Percentiles rank a stretch among this genome's conserved stretches.
phyloP scores from a whole-genome alignment of 129 eudicot genomes.

The Arctium minus region DNA sequence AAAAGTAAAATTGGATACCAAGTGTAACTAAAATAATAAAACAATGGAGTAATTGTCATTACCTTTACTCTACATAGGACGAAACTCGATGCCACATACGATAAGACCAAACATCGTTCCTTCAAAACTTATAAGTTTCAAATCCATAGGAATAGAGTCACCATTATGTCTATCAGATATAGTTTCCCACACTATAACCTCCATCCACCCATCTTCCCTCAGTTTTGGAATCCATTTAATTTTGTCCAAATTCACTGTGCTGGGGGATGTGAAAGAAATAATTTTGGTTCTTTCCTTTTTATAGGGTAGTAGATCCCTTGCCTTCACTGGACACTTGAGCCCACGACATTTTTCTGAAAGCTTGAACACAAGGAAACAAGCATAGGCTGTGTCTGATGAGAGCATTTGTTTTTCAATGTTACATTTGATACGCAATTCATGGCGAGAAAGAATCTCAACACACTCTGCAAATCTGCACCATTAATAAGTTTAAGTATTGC shows the following conservation, averaged over 20 bases:
- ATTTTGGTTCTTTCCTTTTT: slow-evolving; percentile 22
- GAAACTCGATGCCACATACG: slow-evolving; percentile 21
- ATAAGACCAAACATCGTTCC: slow-evolving; percentile 29
- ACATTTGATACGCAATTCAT: slow-evolving; percentile 24
- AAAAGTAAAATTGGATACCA: background rate
- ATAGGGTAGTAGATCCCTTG: slow-evolving; percentile 16
- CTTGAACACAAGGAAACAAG: slow-evolving; percentile 30
- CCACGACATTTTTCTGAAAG: slow-evolving; percentile 18
- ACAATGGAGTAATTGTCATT: background rate
- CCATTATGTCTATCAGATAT: background rate
- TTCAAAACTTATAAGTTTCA: slow-evolving; percentile 24
- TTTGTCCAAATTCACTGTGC: slow-evolving; percentile 12
- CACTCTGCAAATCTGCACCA: slow-evolving; percentile 10
- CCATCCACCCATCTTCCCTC: slow-evolving; percentile 37
- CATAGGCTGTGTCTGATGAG: slow-evolving; percentile 12
- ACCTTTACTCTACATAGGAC: slow-evolving; percentile 6
- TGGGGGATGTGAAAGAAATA: slow-evolving; percentile 13
- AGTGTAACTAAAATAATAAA: background rate
- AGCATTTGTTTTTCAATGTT: slow-evolving; percentile 16
- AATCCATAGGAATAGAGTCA: slow-evolving; percentile 20
- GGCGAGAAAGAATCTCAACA: slow-evolving; percentile 13
- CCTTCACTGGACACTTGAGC: slow-evolving; percentile 25
- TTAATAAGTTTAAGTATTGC: background rate
- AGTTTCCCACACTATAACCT: slow-evolving; percentile 26
- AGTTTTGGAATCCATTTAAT: slow-evolving; percentile 25